Evolutionary conservation across 2,329 filamentous ascomycete species (phyloP).

Genomic region (Pezicula rhizophila): DNA sequence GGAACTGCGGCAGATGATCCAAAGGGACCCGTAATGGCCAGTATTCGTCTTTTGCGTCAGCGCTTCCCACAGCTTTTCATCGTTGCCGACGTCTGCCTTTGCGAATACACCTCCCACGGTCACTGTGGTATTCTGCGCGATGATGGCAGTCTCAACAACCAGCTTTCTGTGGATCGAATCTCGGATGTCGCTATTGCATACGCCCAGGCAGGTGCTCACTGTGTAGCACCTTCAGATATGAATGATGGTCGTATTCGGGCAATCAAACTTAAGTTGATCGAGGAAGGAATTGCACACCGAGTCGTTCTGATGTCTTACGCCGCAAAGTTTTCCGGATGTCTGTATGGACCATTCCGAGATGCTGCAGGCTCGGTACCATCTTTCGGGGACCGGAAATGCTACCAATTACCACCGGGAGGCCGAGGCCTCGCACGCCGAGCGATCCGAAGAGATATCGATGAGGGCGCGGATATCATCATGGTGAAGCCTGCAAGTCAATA

Average conservation of each 20-base stretch:
- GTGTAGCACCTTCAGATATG: conserved; percentile 97
- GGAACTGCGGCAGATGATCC: conserved; percentile 92
- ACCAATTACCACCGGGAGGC: conserved; percentile 89
- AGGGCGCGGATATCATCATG: conserved; percentile 98
- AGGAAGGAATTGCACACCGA: conserved; percentile 86
- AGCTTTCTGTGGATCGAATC: conserved; percentile 86
- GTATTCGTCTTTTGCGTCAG: conserved; percentile 76
- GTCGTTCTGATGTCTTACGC: conserved; percentile 96
- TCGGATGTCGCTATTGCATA: conserved; percentile 98
- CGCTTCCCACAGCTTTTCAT: conserved; percentile 90
- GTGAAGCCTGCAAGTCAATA: conserved; percentile 96
- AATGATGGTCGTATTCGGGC: conserved; percentile 96
- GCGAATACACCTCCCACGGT: conserved; percentile 96
- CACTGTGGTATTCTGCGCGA: conserved; percentile 95
- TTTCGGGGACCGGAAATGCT: conserved; percentile 93
- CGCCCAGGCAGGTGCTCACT: conserved; percentile 91
- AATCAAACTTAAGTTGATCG: conserved; percentile 96
- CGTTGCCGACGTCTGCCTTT: conserved; percentile 88
- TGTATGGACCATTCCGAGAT: conserved; percentile 96
- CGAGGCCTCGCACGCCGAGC: conserved; percentile 87
- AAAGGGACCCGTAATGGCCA: conserved; percentile 81
- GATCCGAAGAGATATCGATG: conserved; percentile 81
- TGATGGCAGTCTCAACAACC: conserved; percentile 89
- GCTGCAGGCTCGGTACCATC: conserved; percentile 85
- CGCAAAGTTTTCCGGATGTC: conserved; percentile 92